Evolutionary conservation across 2,329 filamentous ascomycete genomes (phyloP), one percentile per base, ranked within the genome.

Genomic region (Claviceps sp.): DNA sequence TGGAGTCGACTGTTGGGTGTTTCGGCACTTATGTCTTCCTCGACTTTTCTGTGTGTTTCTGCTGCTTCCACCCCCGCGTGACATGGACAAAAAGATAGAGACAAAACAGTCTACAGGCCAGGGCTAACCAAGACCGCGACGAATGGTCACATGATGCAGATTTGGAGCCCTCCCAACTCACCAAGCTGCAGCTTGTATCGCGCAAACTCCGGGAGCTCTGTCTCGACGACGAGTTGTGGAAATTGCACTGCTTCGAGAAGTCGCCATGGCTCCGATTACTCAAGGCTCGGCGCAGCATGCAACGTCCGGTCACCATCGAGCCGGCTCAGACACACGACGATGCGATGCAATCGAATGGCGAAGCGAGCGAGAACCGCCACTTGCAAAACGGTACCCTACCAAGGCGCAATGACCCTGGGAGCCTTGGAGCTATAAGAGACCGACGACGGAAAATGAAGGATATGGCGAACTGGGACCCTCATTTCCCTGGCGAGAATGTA

Each of bases 391-490:
- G n/a, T 42, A 42, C 22, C 14, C 22, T 24, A 5, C 24, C 38
- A 24, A 24, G 16, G 16, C 37, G 37, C 30, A 18, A 49, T 42
- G 38, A 20, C 24, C 18, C n/a, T 16, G 48, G 8, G 13, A 43
- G 42, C 43, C 43, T 37, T n/a, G 38, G 34, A 43, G 14, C 4
- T 18, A 30, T 40, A n/a, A 34, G 34, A 20, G 49, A 5, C 20
- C 43, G 34, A 18, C 52, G 37, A 42, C 61, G 59, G 30, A 58
- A 58, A 34, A 52, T 62, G 1, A 76, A 81, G 48, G 77, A 87
- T 53, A 72, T 86, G 61, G 82, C 83, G 4, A 88, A 88, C 58
- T 95, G 89, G 89, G 88, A 95, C 59, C 87, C 87, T 0, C 80
- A 79, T 0, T 88, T 85, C 56, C 78, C 82, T 0, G 71, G 68